These are phyloP conservation scores for Conticribra weissflogii DNA, from an alignment of 108 stramenopile genomes.

Conservation along the genomic window DNA sequence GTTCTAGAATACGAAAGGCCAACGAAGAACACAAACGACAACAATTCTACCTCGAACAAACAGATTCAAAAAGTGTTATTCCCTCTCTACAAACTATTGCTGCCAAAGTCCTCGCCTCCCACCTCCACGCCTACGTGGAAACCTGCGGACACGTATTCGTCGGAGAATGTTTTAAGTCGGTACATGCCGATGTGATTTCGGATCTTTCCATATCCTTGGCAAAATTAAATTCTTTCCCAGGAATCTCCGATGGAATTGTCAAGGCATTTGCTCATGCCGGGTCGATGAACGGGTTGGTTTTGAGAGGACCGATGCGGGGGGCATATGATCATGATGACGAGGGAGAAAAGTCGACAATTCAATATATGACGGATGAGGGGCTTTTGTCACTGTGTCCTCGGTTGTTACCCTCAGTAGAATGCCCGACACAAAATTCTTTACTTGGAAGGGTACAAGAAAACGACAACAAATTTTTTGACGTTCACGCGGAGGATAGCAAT, in stretches of 20 bases:
- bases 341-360: neutral
- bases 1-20: neutral
- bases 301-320: constrained; percentile 12
- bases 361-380: constrained; percentile 29
- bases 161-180: constrained; percentile 31
- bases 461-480: neutral
- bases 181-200: constrained; percentile 19
- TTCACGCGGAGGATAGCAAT: neutral
- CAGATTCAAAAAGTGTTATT: neutral
- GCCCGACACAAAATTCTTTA: too few relatives aligned
- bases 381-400: constrained; percentile 36
- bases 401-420: constrained; percentile 22
- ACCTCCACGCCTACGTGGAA: constrained; percentile 28
- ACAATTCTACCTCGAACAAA: neutral
- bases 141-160: constrained; percentile 22
- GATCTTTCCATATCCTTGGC: constrained; percentile 38
- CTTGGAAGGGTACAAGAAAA: too few relatives aligned
- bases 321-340: neutral
- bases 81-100: constrained; percentile 32
- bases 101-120: constrained; percentile 26
- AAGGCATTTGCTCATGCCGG: constrained; percentile 37
- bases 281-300: constrained; percentile 30
- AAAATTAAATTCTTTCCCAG: constrained; percentile 1
- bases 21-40: neutral
- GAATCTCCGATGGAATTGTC: constrained; percentile 28